Evolutionary conservation across 1,284 basidiomycete species (phyloP).

Genomic region (Wallemia mellicola): DNA sequence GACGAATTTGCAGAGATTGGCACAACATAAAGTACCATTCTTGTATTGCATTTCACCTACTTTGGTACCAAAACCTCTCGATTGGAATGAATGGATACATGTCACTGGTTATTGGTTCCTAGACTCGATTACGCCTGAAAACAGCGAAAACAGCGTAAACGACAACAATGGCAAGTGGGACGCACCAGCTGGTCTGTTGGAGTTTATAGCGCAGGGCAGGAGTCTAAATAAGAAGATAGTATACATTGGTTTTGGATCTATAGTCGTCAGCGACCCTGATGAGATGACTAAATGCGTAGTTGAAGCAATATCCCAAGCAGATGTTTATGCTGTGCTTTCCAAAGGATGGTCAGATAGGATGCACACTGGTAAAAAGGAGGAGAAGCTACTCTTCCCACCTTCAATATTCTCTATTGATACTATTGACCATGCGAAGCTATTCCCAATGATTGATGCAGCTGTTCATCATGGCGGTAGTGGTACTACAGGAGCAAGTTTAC

Average conservation of each 20-base stretch:
- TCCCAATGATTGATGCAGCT: constrained; percentile 70
- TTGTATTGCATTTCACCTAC: constrained; percentile 55
- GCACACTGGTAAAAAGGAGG: constrained; percentile 26
- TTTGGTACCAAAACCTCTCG: constrained; percentile 60
- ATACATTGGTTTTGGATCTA: constrained; percentile 46
- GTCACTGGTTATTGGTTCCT: constrained; percentile 92
- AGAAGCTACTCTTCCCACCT: constrained; percentile 28
- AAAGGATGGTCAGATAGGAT: constrained; percentile 93
- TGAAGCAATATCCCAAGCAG: constrained; percentile 35
- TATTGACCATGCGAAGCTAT: constrained; percentile 90
- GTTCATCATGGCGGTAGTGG: constrained; percentile 39
- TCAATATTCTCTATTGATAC: constrained; percentile 58
- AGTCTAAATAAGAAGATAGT: constrained; percentile 39
- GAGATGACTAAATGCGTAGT: constrained; percentile 69
- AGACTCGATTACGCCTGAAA: constrained; percentile 57
- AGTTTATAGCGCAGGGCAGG: constrained; percentile 28
- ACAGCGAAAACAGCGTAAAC: constrained; percentile 33
- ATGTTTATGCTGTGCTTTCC: constrained; percentile 55
- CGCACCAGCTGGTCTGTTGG: constrained; percentile 24
- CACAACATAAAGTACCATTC: constrained; percentile 87
- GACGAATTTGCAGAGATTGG: constrained; percentile 72
- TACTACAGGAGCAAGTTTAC: constrained; percentile 54
- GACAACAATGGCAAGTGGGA: constrained; percentile 36
- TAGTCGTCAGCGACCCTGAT: constrained; percentile 75
- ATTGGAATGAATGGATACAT: constrained; percentile 97